Base-by-base conservation (phyloP, 169 alveolate species). In the Eimeria tenella region DNA sequence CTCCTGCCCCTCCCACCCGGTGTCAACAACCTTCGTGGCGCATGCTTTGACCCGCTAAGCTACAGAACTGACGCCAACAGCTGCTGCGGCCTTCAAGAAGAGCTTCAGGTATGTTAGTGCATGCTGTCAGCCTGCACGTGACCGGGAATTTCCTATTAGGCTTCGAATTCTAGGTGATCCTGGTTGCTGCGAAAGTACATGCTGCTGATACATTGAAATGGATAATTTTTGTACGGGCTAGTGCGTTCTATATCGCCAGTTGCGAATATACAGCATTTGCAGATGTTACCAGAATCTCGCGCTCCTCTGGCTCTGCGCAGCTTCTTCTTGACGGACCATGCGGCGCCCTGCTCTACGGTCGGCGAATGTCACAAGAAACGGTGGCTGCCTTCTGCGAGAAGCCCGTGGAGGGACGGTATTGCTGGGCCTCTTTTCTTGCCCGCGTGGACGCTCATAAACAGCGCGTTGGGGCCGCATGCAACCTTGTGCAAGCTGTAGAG, bases 381-480 rank as follows among this genome's bases (percentile, higher is more conserved):
- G 92, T 94, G 50, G 50, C 77, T 5, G 53, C 89, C 49, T 94
- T 87, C 79, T 94, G 94, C 58, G 86, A 68, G 79, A 86, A 75
- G 73, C 89, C 87, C 62, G 89, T 90, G 56, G 93, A 52, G 56
- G 93, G 86, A n/a, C 74, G 84, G 49, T 88, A 93, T 19, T 96
- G 97, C 87, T 93, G 86, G 92, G 93, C 94, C 63, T 73, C 93
- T n/a, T 89, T 95, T 53, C 88, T 82, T n/a, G 65, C 86, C 13
- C 94, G 94, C 23, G 89, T 96, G n/a, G 86, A 84, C 60, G 53
- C 53, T 31, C 94, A 96, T 49, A 56, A 73, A 52, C 19, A 31
- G 25, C 94, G 94, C 56, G 65, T 62, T 3, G 97, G 97, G 31
- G 70, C 96, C 7, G 77, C 95, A 25, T 96, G 97, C 68, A 86